These are phyloP conservation scores for Effrenium voratum DNA, from an alignment of 73 alveolate genomes.

Conservation along the genomic window DNA sequence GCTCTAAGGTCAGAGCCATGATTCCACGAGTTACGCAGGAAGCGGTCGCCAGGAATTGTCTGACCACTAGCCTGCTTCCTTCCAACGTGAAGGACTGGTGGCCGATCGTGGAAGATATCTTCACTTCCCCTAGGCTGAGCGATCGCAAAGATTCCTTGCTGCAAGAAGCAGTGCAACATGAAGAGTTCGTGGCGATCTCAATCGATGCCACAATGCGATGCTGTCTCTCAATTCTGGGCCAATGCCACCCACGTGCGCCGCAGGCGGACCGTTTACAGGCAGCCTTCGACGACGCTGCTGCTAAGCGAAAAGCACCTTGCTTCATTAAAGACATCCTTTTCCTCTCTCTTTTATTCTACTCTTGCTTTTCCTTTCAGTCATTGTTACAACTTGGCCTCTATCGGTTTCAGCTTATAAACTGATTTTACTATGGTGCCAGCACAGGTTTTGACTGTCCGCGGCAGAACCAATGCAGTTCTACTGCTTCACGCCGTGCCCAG, in stretches of 20 bases:
- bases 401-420: too few relatives aligned
- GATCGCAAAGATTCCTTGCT: background rate
- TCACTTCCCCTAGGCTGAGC: background rate
- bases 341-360: too few relatives aligned
- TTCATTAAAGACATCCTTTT: too few relatives aligned
- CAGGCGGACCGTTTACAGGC: background rate
- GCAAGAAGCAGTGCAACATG: background rate
- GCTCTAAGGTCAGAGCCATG: background rate
- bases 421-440: too few relatives aligned
- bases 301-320: too few relatives aligned
- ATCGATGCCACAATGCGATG: constrained; percentile 27
- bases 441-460: constrained; percentile 53
- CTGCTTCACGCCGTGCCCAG: background rate
- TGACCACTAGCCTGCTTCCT: background rate
- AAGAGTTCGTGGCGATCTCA: background rate
- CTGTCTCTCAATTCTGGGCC: constrained; percentile 15
- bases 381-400: too few relatives aligned
- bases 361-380: too few relatives aligned
- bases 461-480: constrained; percentile 26
- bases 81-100: constrained; percentile 19
- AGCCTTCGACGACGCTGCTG: background rate
- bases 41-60: background rate
- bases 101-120: constrained; percentile 62
- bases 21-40: constrained; percentile 18
- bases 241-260: background rate